Evolutionary conservation across 2,329 filamentous ascomycete genomes (phyloP).

Genomic region (Trichoderma endophyticum): DNA sequence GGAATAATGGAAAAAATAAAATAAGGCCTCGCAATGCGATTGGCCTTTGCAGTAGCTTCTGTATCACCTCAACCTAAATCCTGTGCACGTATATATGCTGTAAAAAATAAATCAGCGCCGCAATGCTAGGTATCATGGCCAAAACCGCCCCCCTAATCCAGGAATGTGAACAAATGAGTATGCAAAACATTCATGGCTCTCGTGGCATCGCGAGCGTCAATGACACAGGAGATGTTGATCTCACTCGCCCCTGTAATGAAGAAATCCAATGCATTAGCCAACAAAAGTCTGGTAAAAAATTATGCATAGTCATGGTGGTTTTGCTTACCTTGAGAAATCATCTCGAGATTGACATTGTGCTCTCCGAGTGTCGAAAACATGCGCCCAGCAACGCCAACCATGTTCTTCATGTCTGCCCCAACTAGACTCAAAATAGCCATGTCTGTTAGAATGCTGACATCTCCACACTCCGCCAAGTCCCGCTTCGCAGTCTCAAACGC

Average conservation of each 20-base stretch:
- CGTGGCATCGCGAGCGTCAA: conserved; percentile 85
- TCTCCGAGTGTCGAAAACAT: conserved; percentile 96
- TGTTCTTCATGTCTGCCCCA: conserved; percentile 95
- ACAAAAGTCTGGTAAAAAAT: not conserved
- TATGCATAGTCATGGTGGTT: not conserved
- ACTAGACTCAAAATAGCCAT: conserved; percentile 97
- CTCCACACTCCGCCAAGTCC: conserved; percentile 76
- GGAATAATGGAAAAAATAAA: not conserved
- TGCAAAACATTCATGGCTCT: conserved; percentile 95
- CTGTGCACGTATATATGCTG: not conserved
- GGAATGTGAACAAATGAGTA: conserved; percentile 93
- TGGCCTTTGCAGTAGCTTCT: not conserved
- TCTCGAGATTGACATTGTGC: conserved; percentile 94
- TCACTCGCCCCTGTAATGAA: conserved; percentile 77
- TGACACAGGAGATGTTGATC: conserved; percentile 98
- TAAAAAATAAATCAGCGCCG: not conserved
- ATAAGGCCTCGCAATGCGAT: not conserved
- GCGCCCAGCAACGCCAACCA: conserved; percentile 85
- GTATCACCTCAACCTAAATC: not conserved
- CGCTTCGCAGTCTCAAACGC: conserved; percentile 65
- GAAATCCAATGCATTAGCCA: conserved; percentile 13
- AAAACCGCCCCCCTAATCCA: conserved; percentile 54
- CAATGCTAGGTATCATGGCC: not conserved
- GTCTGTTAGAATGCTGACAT: conserved; percentile 82
- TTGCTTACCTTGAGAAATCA: conserved; percentile 89